Base-by-base conservation (phyloP, 495 filamentous ascomycete genomes). In the Bryoglossum gracile region DNA sequence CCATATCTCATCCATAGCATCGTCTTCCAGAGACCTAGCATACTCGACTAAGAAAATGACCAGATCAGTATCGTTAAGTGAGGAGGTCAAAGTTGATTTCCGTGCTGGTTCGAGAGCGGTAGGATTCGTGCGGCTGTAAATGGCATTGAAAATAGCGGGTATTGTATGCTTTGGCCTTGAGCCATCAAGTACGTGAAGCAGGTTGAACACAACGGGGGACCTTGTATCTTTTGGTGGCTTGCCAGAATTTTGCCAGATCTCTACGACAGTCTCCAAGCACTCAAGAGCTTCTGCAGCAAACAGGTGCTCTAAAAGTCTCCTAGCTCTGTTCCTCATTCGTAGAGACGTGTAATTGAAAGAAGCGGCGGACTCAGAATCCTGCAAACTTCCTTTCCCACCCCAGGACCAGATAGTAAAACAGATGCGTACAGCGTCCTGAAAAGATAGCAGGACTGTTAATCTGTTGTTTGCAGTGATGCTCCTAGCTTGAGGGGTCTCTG, bases 1-100 rank as follows among this genome's bases (percentile, higher is more conserved):
- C 92, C 92, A 99, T 24, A 99, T 95, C 65, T 99, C 92, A 59
- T 99, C 94, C 73, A 97, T 91, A n/a, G 92, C 84, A 70, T 99
- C 92, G 55, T 99, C 92, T 58, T 99, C 92, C 11, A 95, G 69
- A 3, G 89, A 91, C 18, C 79, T 76, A 1, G 89, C 83, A 61
- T 97, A 99, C 39, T 88, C 84, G 4, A 92, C 83, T 46, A 97
- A 65, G 61, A 97, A 99, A 16, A 82, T 77, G 8, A 89, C 87
- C 13, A 97, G 68, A 55, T 94, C 89, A 2, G 77, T 74, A 50
- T 95, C 91, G 19, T 80, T 77, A 4, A 97, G 65, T 49, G 82
- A 83, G 8, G 89, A 86, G 0, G 91, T 94, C 54, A 97, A 65
- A 0, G 86, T 89, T 14, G 89, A 95, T 68, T 90, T 87, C 43